These are phyloP conservation scores for Verticillium nonalfalfae DNA, from an alignment of 2,329 filamentous ascomycete genomes.

Conservation along the genomic window DNA sequence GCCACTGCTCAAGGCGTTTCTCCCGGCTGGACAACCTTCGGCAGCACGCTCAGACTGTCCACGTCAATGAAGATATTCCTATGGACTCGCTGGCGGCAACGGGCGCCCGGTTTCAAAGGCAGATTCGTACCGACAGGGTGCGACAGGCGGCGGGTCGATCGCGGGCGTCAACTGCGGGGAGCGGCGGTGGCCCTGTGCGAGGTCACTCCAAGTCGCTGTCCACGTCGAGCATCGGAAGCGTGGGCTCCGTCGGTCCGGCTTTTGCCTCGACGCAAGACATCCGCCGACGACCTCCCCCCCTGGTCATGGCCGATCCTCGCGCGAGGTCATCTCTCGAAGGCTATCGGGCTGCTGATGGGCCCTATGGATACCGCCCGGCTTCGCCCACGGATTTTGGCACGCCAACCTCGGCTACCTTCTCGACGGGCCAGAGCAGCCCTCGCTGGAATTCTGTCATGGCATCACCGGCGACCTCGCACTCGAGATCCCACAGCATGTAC, in stretches of 20 bases:
- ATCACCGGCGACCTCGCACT: constrained; percentile 67
- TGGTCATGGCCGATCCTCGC: constrained; percentile 74
- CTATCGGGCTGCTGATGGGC: constrained; percentile 41
- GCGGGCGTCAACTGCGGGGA: constrained; percentile 71
- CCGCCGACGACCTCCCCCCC: constrained; percentile 68
- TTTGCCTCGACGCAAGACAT: constrained; percentile 60
- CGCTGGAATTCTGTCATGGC: constrained; percentile 61
- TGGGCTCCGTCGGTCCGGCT: constrained; percentile 59
- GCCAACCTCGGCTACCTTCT: constrained; percentile 77
- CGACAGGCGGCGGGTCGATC: constrained; percentile 67
- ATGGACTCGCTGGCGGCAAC: constrained; percentile 88
- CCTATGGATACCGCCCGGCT: constrained; percentile 59
- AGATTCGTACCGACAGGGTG: constrained; percentile 82
- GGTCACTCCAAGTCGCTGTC: constrained; percentile 84
- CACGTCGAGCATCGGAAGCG: constrained; percentile 77
- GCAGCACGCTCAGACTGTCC: constrained; percentile 95
- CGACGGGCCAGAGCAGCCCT: constrained; percentile 70
- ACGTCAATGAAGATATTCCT: constrained; percentile 96
- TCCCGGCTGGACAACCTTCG: constrained; percentile 91
- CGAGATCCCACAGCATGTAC: constrained; percentile 69
- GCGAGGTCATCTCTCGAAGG: background rate
- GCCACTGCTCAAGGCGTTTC: constrained; percentile 88
- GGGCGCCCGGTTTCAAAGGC: constrained; percentile 84
- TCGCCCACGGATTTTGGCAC: constrained; percentile 74
- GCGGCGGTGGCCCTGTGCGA: constrained; percentile 61